Base-by-base conservation (phyloP, 352 stramenopile species). In the Phytophthora citrophthora region DNA sequence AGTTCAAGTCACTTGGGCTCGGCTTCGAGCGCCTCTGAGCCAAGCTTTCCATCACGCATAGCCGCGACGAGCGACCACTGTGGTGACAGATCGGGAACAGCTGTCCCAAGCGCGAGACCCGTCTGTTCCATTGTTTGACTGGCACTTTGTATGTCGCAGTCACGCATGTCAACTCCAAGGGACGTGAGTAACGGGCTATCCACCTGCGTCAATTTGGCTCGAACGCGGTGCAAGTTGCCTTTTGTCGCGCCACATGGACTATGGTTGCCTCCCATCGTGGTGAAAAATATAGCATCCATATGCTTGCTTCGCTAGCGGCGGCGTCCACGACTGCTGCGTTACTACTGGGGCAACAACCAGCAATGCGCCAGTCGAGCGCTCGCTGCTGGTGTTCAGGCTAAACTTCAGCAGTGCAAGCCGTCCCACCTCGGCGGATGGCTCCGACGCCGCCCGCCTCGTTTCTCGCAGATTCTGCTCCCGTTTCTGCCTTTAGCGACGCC, bases 21-120 rank as follows among this genome's bases (percentile, higher is more conserved):
- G 26, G 20, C 13, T 39, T 54, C 50, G 46, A 41, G 38, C 11
- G 16, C 13, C 15, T 8, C 34, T 16, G 48, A 52, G 54, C 61
- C 65, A 74, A 50, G 59, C 57, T 51, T 44, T 34, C 44, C 57
- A 53, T 64, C 57, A 64, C 16, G 23, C 57, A 77, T 20, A 74
- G 53, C 40, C 36, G 36, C 12, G 38, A 5, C 24, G 9, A 5
- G 6, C 13, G 24, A 45, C 56, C 44, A 74, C 70, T 46, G 27
- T 74, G 50, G 51, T 74, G 70, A 77, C 61, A 74, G 59, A 20
- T 64, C 20, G 1, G 15, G 38, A 62, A 43, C 64, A 77, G 64
- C 64, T 74, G 61, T 23, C 49, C 41, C 32, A 26, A 29, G 24
- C 38, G 18, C 38, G 47, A 36, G 45, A 26, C 24, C 48, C 46